A percentile compares a stretch with the other conserved stretches of the same genome.
phyloP scores from a whole-genome alignment of 345 rosid species.

The Eucalyptus victrix region DNA sequence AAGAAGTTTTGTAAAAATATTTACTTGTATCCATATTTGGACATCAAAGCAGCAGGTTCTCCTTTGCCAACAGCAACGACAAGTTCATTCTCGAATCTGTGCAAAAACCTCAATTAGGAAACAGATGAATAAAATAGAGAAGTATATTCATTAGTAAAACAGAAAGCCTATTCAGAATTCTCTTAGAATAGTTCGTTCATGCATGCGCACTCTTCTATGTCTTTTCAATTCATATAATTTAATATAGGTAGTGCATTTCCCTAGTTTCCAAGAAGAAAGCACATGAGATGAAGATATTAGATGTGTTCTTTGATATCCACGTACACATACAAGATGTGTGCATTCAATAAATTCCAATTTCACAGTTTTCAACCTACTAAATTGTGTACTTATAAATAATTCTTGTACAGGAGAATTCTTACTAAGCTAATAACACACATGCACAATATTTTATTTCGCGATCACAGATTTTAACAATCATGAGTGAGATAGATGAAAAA shows the following conservation, averaged over 20 bases:
- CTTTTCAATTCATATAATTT: not conserved
- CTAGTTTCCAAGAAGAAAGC: not conserved
- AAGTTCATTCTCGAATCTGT: conserved; percentile 59
- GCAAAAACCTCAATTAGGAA: not conserved
- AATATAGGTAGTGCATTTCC: not conserved
- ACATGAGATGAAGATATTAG: not conserved
- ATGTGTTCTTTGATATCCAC: not conserved
- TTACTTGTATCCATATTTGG: conserved; percentile 80
- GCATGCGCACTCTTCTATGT: not conserved
- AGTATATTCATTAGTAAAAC: not conserved
- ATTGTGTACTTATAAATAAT: not conserved
- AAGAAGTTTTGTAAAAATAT: not conserved
- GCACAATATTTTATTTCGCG: not conserved
- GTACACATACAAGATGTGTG: not conserved
- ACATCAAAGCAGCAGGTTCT: conserved; percentile 76
- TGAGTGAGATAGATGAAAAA: not conserved
- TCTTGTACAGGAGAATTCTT: not conserved
- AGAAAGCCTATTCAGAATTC: not conserved
- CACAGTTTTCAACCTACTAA: not conserved
- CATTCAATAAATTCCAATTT: not conserved
- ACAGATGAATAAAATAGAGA: not conserved
- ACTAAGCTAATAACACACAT: not conserved
- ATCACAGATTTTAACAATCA: not conserved
- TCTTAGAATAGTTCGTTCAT: not conserved
- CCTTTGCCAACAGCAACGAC: conserved; percentile 89